Percentiles rank a stretch among this genome's conserved stretches.
These are phyloP conservation scores for Amaranthus hypochondriacus DNA, from an alignment of 148 eudicot genomes.

Conservation along the genomic window DNA sequence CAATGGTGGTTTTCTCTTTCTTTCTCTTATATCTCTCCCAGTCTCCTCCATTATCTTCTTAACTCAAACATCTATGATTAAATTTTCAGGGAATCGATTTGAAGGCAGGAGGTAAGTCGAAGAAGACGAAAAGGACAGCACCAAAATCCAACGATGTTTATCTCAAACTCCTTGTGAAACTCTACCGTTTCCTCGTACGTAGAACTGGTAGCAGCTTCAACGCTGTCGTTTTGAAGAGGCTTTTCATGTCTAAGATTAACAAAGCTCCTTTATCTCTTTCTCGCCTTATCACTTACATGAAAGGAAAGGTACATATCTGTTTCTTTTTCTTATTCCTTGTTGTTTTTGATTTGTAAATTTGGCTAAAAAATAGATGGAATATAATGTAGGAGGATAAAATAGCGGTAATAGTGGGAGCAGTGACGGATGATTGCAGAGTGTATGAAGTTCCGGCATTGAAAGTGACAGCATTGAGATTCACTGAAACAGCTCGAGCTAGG, in stretches of 20 bases:
- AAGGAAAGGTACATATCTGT: slow-evolving; percentile 51
- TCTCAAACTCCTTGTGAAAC: slow-evolving; percentile 40
- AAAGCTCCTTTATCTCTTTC: slow-evolving; percentile 86
- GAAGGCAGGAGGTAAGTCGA: slow-evolving; percentile 40
- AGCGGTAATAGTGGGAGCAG: slow-evolving; percentile 72
- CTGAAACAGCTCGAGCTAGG: slow-evolving; percentile 86
- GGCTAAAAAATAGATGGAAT: not conserved
- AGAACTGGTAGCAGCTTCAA: slow-evolving; percentile 87
- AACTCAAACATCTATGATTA: not conserved
- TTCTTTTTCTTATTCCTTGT: not conserved
- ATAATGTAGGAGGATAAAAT: slow-evolving; percentile 53
- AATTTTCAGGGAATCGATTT: slow-evolving; percentile 33
- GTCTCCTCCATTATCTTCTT: slow-evolving; percentile 11
- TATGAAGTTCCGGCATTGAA: slow-evolving; percentile 67
- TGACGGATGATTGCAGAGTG: slow-evolving; percentile 65
- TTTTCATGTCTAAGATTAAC: slow-evolving; percentile 88
- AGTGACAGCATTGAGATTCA: slow-evolving; percentile 78
- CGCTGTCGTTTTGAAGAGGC: slow-evolving; percentile 71
- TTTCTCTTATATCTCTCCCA: not conserved
- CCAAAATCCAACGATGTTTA: slow-evolving; percentile 39
- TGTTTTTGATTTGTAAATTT: not conserved
- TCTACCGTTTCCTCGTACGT: slow-evolving; percentile 79
- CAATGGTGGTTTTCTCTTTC: slow-evolving; percentile 4
- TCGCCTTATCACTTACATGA: slow-evolving; percentile 55
- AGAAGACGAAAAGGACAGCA: slow-evolving; percentile 34